A percentile compares a stretch with the other conserved stretches of the same genome.
These are phyloP conservation scores for Penicillium soppii DNA, from an alignment of 495 filamentous ascomycete species.

Conservation along the genomic window DNA sequence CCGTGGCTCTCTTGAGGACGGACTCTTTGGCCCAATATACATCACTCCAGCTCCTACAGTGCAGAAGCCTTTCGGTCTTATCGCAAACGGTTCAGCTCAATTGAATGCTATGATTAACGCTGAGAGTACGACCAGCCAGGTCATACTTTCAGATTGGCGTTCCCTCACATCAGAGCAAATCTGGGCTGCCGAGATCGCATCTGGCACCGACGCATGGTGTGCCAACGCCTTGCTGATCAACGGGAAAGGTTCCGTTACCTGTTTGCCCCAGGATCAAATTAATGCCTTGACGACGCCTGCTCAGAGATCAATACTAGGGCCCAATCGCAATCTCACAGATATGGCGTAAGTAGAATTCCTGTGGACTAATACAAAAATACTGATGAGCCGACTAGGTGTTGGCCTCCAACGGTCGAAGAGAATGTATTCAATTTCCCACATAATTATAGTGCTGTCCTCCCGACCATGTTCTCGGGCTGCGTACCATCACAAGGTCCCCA, in stretches of 20 bases:
- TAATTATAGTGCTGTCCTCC: slow-evolving; percentile 19
- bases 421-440: slow-evolving; percentile 21
- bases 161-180: slow-evolving; percentile 49
- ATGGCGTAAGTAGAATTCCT: slow-evolving; percentile 39
- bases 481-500: slow-evolving; percentile 25
- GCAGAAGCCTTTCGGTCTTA: slow-evolving; percentile 45
- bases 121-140: slow-evolving; percentile 38
- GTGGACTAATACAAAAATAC: background rate
- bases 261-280: slow-evolving; percentile 38
- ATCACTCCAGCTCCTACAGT: slow-evolving; percentile 33
- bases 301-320: slow-evolving; percentile 23
- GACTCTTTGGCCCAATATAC: slow-evolving; percentile 53
- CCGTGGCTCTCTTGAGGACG: slow-evolving; percentile 53
- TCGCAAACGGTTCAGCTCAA: slow-evolving; percentile 36
- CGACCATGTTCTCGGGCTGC: slow-evolving; percentile 33
- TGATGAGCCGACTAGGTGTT: slow-evolving; percentile 13
- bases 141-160: slow-evolving; percentile 57
- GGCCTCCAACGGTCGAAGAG: slow-evolving; percentile 16
- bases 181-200: slow-evolving; percentile 35
- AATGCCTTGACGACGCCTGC: slow-evolving; percentile 29
- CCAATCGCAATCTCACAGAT: slow-evolving; percentile 39
- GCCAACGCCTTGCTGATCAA: slow-evolving; percentile 56
- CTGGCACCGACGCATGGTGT: slow-evolving; percentile 41
- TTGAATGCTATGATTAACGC: slow-evolving; percentile 46
- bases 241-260: slow-evolving; percentile 52